These are phyloP conservation scores for Cicer chorassanicum DNA, from an alignment of 306 rosid genomes.

Conservation along the genomic window DNA sequence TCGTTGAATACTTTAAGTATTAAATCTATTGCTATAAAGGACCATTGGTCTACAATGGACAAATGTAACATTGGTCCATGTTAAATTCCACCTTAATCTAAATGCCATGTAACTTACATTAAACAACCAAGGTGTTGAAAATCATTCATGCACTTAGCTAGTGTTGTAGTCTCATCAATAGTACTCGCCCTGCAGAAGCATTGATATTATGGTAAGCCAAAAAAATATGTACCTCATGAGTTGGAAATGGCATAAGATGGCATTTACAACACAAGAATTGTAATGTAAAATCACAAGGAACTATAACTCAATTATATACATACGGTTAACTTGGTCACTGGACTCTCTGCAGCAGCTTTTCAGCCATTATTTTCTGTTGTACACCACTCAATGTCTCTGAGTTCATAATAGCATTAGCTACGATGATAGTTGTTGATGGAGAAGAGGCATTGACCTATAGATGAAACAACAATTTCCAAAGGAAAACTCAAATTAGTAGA, in stretches of 20 bases:
- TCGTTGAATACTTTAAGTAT: too few species aligned
- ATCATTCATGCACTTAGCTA: background rate
- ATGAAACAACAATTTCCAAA: constrained; percentile 24
- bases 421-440: constrained; percentile 64
- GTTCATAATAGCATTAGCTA: constrained; percentile 72
- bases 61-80: too few species aligned
- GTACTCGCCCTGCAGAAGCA: constrained; percentile 19
- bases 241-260: constrained; percentile 35
- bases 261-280: constrained; percentile 17
- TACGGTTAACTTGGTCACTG: constrained; percentile 53
- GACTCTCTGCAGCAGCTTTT: constrained; percentile 69
- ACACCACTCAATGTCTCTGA: constrained; percentile 74
- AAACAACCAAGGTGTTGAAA: constrained; percentile 28
- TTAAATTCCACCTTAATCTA: background rate
- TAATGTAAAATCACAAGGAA: constrained; percentile 27
- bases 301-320: constrained; percentile 2
- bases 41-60: too few species aligned
- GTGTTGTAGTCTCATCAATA: constrained; percentile 8
- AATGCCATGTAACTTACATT: constrained; percentile 19
- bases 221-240: constrained; percentile 48
- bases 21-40: too few species aligned
- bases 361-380: constrained; percentile 92
- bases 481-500: constrained; percentile 25
- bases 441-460: constrained; percentile 73
- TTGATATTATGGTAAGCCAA: constrained; percentile 11